phyloP scores from a whole-genome alignment of 2,329 filamentous ascomycete species.

The Parastagonospora nodorum region DNA sequence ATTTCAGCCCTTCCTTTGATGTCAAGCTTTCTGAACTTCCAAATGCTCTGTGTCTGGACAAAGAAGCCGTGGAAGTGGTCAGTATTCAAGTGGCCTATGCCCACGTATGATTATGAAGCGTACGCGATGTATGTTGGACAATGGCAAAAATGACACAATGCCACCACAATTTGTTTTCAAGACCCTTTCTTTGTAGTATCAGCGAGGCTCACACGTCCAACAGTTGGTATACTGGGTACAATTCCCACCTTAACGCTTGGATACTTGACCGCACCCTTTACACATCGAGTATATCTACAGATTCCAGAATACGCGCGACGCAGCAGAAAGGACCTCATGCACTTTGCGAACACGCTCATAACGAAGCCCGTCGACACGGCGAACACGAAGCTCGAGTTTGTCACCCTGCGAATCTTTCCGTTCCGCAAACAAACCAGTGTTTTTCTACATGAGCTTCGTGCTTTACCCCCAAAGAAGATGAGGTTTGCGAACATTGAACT shows the following conservation, averaged over 20 bases:
- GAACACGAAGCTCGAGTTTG: constrained; percentile 40
- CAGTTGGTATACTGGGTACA: constrained; percentile 36
- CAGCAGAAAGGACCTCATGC: constrained; percentile 30
- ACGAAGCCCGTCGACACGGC: constrained; percentile 17
- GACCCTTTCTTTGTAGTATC: background rate
- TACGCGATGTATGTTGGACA: too few species aligned
- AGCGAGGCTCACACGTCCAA: background rate
- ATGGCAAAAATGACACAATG: too few species aligned
- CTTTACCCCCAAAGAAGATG: constrained; percentile 29
- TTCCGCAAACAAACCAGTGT: constrained; percentile 36
- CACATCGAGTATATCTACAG: constrained; percentile 37
- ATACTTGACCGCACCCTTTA: constrained; percentile 45
- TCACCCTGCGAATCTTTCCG: constrained; percentile 42
- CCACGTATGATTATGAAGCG: too few species aligned
- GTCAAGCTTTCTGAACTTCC: too few species aligned
- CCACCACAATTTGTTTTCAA: background rate
- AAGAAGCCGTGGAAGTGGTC: too few species aligned
- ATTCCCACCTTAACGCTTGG: constrained; percentile 41
- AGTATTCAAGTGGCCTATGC: too few species aligned
- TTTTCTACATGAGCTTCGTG: constrained; percentile 39
- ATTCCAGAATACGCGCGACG: constrained; percentile 36
- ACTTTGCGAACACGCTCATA: constrained; percentile 26
- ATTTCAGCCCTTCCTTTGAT: too few species aligned
- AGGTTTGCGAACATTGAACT: constrained; percentile 43
- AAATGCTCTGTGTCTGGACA: too few species aligned